A percentile compares a stretch with the other conserved stretches of the same genome.
These are phyloP conservation scores for Lactarius psammicola DNA, from an alignment of 768 basidiomycete species.

Conservation along the genomic window DNA sequence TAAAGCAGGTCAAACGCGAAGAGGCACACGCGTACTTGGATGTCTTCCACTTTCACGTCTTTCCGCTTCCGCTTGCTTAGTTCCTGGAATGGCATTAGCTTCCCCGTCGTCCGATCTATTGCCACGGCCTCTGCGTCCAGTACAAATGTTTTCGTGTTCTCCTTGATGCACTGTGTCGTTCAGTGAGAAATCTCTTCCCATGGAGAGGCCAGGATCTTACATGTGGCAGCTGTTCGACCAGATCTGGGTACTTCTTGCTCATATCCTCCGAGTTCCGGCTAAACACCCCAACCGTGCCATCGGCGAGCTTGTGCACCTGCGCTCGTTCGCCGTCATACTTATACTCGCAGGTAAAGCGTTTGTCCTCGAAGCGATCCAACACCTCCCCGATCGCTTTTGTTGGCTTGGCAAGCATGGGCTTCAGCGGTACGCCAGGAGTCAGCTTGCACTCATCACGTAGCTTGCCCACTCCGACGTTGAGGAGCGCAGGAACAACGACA, in stretches of 20 bases:
- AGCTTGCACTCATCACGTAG: conserved; percentile 79
- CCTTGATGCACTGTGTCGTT: conserved; percentile 72
- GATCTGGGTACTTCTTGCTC: conserved; percentile 98
- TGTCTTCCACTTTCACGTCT: conserved; percentile 97
- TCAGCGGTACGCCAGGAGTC: conserved; percentile 93
- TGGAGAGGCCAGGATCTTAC: conserved; percentile 41
- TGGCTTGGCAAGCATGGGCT: conserved; percentile 99
- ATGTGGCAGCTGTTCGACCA: conserved; percentile 88
- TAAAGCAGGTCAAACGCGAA: conserved; percentile 97
- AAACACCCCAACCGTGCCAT: conserved; percentile 87
- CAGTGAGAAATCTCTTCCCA: not conserved
- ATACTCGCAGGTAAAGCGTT: conserved; percentile 97
- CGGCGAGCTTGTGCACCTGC: conserved; percentile 81
- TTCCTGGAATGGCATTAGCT: conserved; percentile 97
- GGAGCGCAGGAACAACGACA: conserved; percentile 83
- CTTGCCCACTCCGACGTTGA: conserved; percentile 70
- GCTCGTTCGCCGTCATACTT: conserved; percentile 99
- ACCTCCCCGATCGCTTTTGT: conserved; percentile 99
- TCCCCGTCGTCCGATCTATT: conserved; percentile 78
- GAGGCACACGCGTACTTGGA: conserved; percentile 92
- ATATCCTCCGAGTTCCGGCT: conserved; percentile 98
- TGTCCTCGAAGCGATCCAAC: conserved; percentile 92
- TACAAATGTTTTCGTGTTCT: conserved; percentile 83
- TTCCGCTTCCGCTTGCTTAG: conserved; percentile 92
- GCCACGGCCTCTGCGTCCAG: conserved; percentile 97